A percentile compares a stretch with the other conserved stretches of the same genome.
Conservation (phyloP, 768 basidiomycete genomes). For the Tricholoma saponaceum region DNA sequence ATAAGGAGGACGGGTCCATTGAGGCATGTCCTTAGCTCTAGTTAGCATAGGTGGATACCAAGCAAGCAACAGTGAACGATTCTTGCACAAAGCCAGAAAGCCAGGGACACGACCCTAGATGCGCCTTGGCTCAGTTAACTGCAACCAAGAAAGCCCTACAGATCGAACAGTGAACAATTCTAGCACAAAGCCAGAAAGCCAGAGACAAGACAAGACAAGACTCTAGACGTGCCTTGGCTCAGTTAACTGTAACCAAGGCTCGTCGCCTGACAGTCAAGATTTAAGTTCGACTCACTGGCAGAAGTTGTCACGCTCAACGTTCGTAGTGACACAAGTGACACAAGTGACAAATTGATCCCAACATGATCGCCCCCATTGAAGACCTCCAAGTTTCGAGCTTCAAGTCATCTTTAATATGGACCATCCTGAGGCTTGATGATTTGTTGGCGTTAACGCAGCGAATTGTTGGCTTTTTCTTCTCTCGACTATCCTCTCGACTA, state of each 20-base stretch:
- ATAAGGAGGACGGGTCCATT: background rate
- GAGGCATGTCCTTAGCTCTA: too few species aligned
- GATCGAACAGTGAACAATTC: background rate
- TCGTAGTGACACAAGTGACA: background rate
- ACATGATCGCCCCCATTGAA: too few species aligned
- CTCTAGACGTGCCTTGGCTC: background rate
- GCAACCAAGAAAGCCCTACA: background rate
- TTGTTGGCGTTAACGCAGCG: background rate
- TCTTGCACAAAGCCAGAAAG: background rate
- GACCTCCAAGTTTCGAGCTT: too few species aligned
- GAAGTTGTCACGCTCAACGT: background rate
- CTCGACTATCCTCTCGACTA: too few species aligned
- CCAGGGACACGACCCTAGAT: background rate
- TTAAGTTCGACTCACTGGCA: background rate
- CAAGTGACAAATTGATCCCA: too few species aligned
- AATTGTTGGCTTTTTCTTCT: background rate
- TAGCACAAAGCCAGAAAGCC: background rate
- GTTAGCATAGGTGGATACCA: too few species aligned
- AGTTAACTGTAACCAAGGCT: background rate
- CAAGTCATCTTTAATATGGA: too few species aligned
- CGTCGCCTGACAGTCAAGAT: background rate
- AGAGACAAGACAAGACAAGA: background rate
- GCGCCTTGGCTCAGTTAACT: background rate
- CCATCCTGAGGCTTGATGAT: background rate
- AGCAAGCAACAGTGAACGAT: background rate